Base-by-base conservation (phyloP, 2,329 filamentous ascomycete species). In the Alternaria sp. region DNA sequence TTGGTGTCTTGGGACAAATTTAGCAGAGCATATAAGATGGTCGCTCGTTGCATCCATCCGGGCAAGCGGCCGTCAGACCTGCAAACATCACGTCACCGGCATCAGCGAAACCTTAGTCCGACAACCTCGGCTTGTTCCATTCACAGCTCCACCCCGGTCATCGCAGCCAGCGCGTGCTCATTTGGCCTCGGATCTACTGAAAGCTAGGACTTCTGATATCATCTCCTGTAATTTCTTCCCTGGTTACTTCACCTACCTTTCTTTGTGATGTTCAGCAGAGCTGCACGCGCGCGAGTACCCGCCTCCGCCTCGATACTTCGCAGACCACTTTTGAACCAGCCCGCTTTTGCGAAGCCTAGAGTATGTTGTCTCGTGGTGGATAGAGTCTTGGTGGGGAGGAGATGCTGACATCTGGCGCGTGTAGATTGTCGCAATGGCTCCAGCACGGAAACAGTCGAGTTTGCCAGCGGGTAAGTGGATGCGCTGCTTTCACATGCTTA, bases 381-480 rank as follows among this genome's bases (percentile, higher is more conserved):
- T 37, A 12, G 12, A 8, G 6, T 6, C 18, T 23, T 53, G 30
- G 49, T 49, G 46, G 53, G 44, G 30, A 45, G 30, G 49, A 30
- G 44, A n/a, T 53, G 61, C 67, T 72, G 26, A 74, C 20, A 12
- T 44, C 10, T 45, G 21, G 11, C 10, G 21, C 51, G 18, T 45
- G 57, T 63, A 81, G 78, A 73, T 78, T 64, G 30, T 73, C 49
- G 66, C 76, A 67, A 80, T 80, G 78, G 73, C 78, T 49, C 75
- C 78, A 62, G 55, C 71, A 54, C 68, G 77, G 61, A 82, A 84
- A 74, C 79, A 81, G 73, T 84, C 82, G 58, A 77, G 76, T 68
- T 76, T 85, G 75, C 84, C 84, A 55, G 81, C 75, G 61, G 82
- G 83, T 84, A 75, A 58, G 81, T 76, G 23, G 45, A 57, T 49